Evolutionary conservation across 208 protist species (phyloP).

Genomic region (Crithidia expoeki): DNA sequence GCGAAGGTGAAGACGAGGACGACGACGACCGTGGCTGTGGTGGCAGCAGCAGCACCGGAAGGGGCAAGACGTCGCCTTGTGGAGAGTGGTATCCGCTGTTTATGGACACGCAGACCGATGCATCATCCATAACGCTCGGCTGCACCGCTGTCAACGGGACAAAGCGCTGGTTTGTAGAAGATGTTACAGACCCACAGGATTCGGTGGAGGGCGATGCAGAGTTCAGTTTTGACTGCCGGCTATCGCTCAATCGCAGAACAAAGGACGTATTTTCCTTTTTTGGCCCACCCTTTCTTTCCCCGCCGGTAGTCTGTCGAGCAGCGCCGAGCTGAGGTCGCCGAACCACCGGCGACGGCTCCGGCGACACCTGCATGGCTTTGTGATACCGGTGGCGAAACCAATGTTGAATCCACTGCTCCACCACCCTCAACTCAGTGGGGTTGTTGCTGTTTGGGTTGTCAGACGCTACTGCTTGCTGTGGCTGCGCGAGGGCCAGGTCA

Average conservation of each 20-base stretch:
- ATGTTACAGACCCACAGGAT: neutral
- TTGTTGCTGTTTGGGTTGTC: neutral
- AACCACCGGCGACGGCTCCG: neutral
- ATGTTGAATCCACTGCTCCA: conserved; percentile 18
- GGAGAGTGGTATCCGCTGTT: neutral
- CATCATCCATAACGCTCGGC: neutral
- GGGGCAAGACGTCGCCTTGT: neutral
- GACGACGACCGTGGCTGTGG: neutral
- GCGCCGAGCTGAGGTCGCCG: neutral
- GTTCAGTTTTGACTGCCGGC: neutral
- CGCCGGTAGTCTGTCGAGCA: no score
- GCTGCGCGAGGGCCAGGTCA: conserved; percentile 10
- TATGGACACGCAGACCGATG: conserved; percentile 6
- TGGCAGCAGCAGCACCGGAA: neutral
- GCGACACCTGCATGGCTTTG: neutral
- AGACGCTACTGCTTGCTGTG: neutral
- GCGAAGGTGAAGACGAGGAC: neutral
- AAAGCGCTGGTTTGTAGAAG: neutral
- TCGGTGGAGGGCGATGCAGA: neutral
- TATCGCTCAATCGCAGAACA: neutral
- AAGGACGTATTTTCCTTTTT: no score
- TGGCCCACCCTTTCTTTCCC: no score
- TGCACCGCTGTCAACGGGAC: conserved; percentile 12
- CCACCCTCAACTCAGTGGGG: neutral
- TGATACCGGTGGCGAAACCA: conserved; percentile 22